phyloP scores from a whole-genome alignment of 148 eudicot species.

The Nyssa sinensis region DNA sequence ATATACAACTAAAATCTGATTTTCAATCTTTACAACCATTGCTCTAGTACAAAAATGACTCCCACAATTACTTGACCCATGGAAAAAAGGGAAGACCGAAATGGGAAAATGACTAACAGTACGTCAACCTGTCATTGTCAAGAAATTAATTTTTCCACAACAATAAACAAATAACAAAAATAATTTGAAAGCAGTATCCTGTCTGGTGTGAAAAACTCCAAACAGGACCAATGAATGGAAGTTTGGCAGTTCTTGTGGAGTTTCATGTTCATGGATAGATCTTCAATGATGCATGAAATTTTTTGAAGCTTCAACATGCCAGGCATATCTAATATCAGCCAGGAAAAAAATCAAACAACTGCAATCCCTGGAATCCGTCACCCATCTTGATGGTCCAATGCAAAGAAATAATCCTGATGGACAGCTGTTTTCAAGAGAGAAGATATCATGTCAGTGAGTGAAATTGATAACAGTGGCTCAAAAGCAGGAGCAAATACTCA shows the following conservation, averaged over 20 bases:
- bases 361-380: background rate
- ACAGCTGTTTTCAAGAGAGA: constrained; percentile 6
- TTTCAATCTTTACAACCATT: constrained; percentile 8
- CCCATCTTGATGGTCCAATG: background rate
- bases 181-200: background rate
- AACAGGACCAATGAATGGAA: background rate
- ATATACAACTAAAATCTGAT: background rate
- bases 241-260: constrained; percentile 1
- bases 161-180: background rate
- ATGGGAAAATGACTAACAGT: background rate
- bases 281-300: background rate
- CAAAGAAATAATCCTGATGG: background rate
- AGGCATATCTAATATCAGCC: background rate
- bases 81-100: too few relatives aligned
- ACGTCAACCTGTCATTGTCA: background rate
- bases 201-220: background rate
- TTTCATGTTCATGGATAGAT: background rate
- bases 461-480: background rate
- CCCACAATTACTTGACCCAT: background rate
- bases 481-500: too few relatives aligned
- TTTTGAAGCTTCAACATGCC: constrained; percentile 4
- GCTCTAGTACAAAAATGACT: constrained; percentile 1
- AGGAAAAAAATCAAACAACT: background rate
- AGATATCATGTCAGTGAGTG: background rate
- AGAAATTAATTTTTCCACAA: background rate